Percentiles rank a stretch among this genome's conserved stretches.
Evolutionary conservation across 352 stramenopile genomes (phyloP).

Genomic region (Phytophthora idaei): DNA sequence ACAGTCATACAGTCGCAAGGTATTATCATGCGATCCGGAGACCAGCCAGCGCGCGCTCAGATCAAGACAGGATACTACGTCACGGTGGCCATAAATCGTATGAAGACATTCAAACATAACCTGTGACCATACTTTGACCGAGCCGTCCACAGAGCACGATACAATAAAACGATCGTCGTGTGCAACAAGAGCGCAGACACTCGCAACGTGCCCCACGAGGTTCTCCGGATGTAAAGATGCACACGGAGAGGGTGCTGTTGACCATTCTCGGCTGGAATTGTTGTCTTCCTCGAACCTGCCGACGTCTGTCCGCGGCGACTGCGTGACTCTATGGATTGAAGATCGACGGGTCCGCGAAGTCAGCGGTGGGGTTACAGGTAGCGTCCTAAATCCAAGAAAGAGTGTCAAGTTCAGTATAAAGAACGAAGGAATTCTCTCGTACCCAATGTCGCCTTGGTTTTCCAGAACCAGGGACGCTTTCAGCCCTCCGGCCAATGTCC

Average conservation of each 20-base stretch:
- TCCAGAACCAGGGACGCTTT: background rate
- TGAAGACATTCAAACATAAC: conserved; percentile 55
- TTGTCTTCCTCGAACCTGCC: conserved; percentile 9
- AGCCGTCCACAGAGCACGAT: conserved; percentile 68
- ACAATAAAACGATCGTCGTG: conserved; percentile 67
- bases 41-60: conserved; percentile 62
- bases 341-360: conserved; percentile 16
- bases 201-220: conserved; percentile 65
- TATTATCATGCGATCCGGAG: conserved; percentile 71
- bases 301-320: conserved; percentile 1
- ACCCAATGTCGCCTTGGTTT: conserved; percentile 19
- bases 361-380: background rate
- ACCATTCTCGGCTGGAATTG: conserved; percentile 23
- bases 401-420: no score
- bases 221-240: conserved; percentile 36
- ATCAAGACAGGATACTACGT: conserved; percentile 67
- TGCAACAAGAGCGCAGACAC: conserved; percentile 58
- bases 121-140: conserved; percentile 76
- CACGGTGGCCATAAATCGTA: conserved; percentile 66
- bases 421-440: no score
- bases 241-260: conserved; percentile 11
- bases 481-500: background rate
- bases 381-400: no score
- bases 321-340: conserved; percentile 16
- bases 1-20: conserved; percentile 58